Evolutionary conservation across 345 rosid genomes (phyloP).

Genomic region (Salix suchowensis): DNA sequence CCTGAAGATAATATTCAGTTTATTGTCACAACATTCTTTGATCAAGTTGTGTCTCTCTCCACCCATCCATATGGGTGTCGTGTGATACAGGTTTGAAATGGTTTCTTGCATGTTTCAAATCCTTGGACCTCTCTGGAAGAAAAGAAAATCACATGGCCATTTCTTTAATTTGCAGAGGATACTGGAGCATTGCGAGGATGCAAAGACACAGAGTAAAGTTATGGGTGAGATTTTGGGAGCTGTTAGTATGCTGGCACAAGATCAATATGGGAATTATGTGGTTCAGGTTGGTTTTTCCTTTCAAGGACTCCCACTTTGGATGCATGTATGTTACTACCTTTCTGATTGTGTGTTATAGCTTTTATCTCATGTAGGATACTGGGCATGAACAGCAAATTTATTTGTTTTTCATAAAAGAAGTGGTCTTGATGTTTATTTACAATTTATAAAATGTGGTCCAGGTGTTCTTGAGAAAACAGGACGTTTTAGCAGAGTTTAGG

Average conservation of each 20-base stretch:
- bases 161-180: constrained; percentile 50
- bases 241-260: constrained; percentile 90
- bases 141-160: neutral
- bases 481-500: neutral
- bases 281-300: constrained; percentile 64
- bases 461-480: neutral
- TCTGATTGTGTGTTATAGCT: neutral
- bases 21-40: constrained; percentile 74
- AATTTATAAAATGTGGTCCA: neutral
- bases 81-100: constrained; percentile 69
- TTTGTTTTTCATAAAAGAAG: neutral
- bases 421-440: neutral
- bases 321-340: neutral
- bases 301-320: neutral
- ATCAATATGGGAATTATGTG: constrained; percentile 96
- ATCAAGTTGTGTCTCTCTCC: constrained; percentile 78
- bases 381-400: neutral
- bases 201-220: constrained; percentile 66
- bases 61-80: constrained; percentile 97
- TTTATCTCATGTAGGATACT: neutral
- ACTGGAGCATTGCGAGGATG: constrained; percentile 77
- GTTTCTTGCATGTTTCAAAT: neutral
- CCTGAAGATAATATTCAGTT: constrained; percentile 85
- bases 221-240: constrained; percentile 78
- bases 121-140: neutral